phyloP scores from a whole-genome alignment of 2,329 filamentous ascomycete species.

The Cytospora schulzeri region DNA sequence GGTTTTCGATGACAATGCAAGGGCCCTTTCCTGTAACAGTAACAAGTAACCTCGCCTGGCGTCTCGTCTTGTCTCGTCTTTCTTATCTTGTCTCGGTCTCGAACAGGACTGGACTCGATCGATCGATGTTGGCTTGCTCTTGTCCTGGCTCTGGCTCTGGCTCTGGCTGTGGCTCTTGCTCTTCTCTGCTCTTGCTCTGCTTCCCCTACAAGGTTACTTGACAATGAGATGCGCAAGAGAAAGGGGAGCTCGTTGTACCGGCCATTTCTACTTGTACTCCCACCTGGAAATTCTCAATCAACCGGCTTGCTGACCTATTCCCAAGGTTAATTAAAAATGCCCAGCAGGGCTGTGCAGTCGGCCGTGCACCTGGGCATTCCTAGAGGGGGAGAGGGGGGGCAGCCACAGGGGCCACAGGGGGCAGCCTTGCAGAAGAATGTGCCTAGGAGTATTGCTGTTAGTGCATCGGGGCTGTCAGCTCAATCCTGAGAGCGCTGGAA shows the following conservation, averaged over 20 bases:
- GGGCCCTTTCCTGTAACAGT: background rate
- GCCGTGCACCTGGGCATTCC: background rate
- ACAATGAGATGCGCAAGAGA: background rate
- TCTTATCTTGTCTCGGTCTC: background rate
- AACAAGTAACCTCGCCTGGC: background rate
- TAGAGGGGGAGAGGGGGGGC: background rate
- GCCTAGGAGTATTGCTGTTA: background rate
- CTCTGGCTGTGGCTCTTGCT: background rate
- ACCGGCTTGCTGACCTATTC: background rate
- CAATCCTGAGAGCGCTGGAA: background rate
- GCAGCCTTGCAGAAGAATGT: background rate
- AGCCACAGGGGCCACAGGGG: background rate
- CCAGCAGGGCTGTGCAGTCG: conserved; percentile 1
- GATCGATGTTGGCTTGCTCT: background rate
- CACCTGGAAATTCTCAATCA: background rate
- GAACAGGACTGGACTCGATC: background rate
- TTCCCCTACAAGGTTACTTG: background rate
- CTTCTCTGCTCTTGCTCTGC: background rate
- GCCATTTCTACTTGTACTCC: background rate
- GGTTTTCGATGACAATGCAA: background rate
- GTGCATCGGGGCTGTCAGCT: background rate
- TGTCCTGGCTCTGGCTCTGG: background rate
- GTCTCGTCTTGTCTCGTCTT: background rate
- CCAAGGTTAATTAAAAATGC: background rate
- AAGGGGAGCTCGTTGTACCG: background rate